Evolutionary conservation across 768 basidiomycete genomes (phyloP).

Genomic region (Russula virescens): DNA sequence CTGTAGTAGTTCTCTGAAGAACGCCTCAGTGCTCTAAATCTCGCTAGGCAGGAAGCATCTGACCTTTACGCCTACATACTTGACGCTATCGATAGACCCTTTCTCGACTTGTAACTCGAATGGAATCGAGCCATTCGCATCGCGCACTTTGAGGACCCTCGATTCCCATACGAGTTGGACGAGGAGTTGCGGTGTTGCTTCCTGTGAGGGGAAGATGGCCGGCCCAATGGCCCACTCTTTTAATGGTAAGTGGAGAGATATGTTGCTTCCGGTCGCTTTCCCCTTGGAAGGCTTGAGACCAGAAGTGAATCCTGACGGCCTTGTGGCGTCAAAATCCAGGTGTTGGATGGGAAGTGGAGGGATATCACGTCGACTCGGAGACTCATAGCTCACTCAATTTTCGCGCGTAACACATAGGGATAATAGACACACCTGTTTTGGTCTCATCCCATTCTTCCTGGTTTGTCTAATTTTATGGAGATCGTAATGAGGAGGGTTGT

Average conservation of each 20-base stretch:
- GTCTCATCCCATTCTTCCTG: conserved; percentile 12
- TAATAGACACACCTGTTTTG: conserved; percentile 7
- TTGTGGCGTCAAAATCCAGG: background rate
- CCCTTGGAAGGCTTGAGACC: background rate
- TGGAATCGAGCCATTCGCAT: background rate
- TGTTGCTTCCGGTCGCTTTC: background rate
- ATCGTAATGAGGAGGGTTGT: background rate
- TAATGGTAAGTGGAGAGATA: background rate
- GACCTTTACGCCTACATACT: conserved; percentile 11
- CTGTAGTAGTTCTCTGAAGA: background rate
- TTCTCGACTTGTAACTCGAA: conserved; percentile 10
- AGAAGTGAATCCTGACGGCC: conserved; percentile 7
- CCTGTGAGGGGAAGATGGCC: background rate
- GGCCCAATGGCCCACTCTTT: conserved; percentile 11
- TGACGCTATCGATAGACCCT: background rate
- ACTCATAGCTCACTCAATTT: conserved; percentile 1
- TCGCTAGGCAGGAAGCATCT: background rate
- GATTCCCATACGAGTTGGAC: conserved; percentile 1
- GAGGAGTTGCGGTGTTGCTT: background rate
- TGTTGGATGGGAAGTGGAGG: background rate
- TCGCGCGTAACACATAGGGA: background rate
- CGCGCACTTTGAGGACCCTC: conserved; percentile 1
- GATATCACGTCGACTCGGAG: no score
- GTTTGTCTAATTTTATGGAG: background rate
- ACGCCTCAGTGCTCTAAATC: background rate